Conservation (phyloP, 495 filamentous ascomycete genomes). For the Diplogelasinospora grovesii region DNA sequence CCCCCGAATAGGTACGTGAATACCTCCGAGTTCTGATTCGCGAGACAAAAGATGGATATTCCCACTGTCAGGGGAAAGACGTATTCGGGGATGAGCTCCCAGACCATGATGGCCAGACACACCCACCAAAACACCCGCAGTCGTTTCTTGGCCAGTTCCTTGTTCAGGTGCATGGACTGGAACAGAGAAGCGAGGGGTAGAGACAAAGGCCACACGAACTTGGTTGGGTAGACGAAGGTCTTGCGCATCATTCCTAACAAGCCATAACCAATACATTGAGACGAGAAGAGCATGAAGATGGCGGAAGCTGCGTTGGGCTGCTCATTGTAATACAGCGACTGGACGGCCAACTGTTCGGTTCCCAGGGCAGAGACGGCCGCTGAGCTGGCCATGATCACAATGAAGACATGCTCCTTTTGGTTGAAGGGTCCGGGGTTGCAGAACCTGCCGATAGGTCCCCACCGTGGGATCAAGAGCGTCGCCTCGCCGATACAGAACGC, state of each 20-base stretch:
- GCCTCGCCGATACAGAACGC: constrained; percentile 28
- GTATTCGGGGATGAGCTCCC: constrained; percentile 48
- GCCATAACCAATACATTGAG: constrained; percentile 45
- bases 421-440: constrained; percentile 34
- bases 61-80: constrained; percentile 45
- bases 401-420: constrained; percentile 34
- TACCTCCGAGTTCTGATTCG: constrained; percentile 38
- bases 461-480: constrained; percentile 32
- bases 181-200: constrained; percentile 31
- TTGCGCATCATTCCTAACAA: constrained; percentile 44
- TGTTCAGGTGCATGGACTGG: constrained; percentile 32
- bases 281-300: constrained; percentile 35
- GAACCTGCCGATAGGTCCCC: constrained; percentile 27
- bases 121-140: constrained; percentile 32
- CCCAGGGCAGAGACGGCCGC: constrained; percentile 28
- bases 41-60: constrained; percentile 49
- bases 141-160: constrained; percentile 24
- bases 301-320: constrained; percentile 26
- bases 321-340: constrained; percentile 35
- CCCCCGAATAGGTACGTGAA: constrained; percentile 54
- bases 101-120: constrained; percentile 32
- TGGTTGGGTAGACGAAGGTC: constrained; percentile 45
- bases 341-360: constrained; percentile 32
- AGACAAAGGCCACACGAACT: constrained; percentile 38
- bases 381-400: constrained; percentile 32